Evolutionary conservation across 1,139 yeast genomes (phyloP).

Genomic region (Petasospora rhodanensis): DNA sequence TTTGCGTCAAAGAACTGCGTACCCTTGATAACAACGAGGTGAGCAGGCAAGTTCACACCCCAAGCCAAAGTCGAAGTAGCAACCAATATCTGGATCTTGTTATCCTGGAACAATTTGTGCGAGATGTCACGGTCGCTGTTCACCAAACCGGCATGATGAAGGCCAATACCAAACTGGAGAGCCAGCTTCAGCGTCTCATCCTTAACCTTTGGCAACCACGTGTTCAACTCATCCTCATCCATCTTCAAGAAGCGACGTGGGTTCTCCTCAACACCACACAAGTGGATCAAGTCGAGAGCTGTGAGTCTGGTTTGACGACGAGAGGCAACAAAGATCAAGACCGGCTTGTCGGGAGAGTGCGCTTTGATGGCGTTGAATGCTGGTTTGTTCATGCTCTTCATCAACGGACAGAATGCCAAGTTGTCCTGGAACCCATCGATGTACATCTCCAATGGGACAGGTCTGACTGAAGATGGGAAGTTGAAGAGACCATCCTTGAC

Average conservation of each 20-base stretch:
- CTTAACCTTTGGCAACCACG: conserved; percentile 60
- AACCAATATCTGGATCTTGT: conserved; percentile 82
- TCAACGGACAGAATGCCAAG: conserved; percentile 87
- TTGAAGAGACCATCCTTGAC: conserved; percentile 87
- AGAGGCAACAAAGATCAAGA: conserved; percentile 91
- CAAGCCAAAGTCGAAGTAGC: conserved; percentile 97
- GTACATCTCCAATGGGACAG: conserved; percentile 96
- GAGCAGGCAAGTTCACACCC: conserved; percentile 97
- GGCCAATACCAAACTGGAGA: conserved; percentile 91
- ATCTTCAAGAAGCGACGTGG: conserved; percentile 83
- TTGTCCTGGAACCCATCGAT: conserved; percentile 97
- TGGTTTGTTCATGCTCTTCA: conserved; percentile 98
- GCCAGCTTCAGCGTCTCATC: conserved; percentile 86
- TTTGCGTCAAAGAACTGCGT: conserved; percentile 52
- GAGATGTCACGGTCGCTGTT: conserved; percentile 86
- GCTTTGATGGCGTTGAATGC: conserved; percentile 95
- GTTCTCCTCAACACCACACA: conserved; percentile 92
- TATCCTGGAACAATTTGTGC: conserved; percentile 78
- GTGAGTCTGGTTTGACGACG: conserved; percentile 96
- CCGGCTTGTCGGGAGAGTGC: conserved; percentile 92
- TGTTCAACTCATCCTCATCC: conserved; percentile 69
- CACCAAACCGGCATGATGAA: conserved; percentile 96
- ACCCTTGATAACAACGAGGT: conserved; percentile 88
- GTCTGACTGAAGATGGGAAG: conserved; percentile 93
- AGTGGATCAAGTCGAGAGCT: conserved; percentile 84